Percentiles rank a stretch among this genome's conserved stretches.
These are phyloP conservation scores for Leptodermis oblonga DNA, from an alignment of 257 asterid genomes.

Conservation along the genomic window DNA sequence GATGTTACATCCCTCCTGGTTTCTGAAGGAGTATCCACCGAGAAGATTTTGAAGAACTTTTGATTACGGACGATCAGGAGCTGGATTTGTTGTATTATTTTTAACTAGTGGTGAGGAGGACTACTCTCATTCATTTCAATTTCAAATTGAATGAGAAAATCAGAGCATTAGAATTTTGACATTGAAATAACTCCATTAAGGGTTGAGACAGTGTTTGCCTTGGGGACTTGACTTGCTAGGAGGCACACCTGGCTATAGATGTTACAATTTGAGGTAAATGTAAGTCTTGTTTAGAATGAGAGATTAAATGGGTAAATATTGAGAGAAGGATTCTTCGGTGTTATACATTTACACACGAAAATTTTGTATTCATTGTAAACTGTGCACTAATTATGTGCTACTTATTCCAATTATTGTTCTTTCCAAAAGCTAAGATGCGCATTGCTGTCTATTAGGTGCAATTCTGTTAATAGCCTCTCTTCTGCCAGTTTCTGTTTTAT, in stretches of 20 bases:
- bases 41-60: conserved; percentile 69
- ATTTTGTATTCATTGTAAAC: conserved; percentile 1
- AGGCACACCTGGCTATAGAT: background rate
- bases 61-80: conserved; percentile 24
- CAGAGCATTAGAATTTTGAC: conserved; percentile 7
- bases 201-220: background rate
- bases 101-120: background rate
- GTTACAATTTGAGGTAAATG: background rate
- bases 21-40: conserved; percentile 62
- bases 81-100: conserved; percentile 21
- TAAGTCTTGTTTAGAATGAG: background rate
- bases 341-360: background rate
- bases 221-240: background rate
- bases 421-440: background rate
- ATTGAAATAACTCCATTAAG: background rate
- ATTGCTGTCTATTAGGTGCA: background rate
- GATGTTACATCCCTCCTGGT: conserved; percentile 81
- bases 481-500: too few relatives aligned
- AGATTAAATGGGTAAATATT: background rate
- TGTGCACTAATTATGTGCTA: background rate
- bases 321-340: background rate
- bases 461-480: background rate
- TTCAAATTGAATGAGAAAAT: conserved; percentile 23
- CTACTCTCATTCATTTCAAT: conserved; percentile 25
- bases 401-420: background rate